Percentiles rank a stretch among this genome's conserved stretches.
These are phyloP conservation scores for Lachnellula cervina DNA, from an alignment of 2,329 filamentous ascomycete genomes.

Conservation along the genomic window DNA sequence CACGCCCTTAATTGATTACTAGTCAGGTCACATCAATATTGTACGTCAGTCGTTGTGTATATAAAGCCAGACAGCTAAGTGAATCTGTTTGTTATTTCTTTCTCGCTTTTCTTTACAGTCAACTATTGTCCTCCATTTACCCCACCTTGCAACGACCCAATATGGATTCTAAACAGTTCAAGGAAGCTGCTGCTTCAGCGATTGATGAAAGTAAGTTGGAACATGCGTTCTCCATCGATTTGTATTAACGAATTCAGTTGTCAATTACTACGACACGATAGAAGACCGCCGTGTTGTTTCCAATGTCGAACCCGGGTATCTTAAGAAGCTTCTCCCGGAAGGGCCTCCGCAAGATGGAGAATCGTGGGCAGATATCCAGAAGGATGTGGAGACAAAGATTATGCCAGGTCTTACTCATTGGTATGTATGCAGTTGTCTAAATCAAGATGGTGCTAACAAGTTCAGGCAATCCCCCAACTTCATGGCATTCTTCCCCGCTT, in stretches of 20 bases:
- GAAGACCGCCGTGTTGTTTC: slow-evolving; percentile 68
- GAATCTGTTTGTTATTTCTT: slow-evolving; percentile 27
- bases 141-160: slow-evolving; percentile 1
- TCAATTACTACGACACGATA: slow-evolving; percentile 76
- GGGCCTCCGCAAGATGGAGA: slow-evolving; percentile 62
- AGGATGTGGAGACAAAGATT: slow-evolving; percentile 80
- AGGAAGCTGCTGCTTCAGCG: slow-evolving; percentile 67
- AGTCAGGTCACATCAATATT: slow-evolving; percentile 25
- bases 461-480: slow-evolving; percentile 79
- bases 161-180: slow-evolving; percentile 80
- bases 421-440: slow-evolving; percentile 31
- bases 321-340: slow-evolving; percentile 70
- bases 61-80: slow-evolving; percentile 32
- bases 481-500: slow-evolving; percentile 91
- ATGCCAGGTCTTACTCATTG: slow-evolving; percentile 92
- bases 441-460: slow-evolving; percentile 3
- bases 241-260: slow-evolving; percentile 50
- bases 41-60: not conserved
- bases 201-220: slow-evolving; percentile 71
- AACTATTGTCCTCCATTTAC: slow-evolving; percentile 17
- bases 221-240: not conserved
- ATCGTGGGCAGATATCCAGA: slow-evolving; percentile 73
- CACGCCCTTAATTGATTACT: not conserved
- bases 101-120: slow-evolving; percentile 20
- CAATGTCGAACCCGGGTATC: slow-evolving; percentile 77